Percentiles rank a stretch among this genome's conserved stretches.
phyloP scores from a whole-genome alignment of 441 rosid species.

The Bocquillonia castaneifolia region DNA sequence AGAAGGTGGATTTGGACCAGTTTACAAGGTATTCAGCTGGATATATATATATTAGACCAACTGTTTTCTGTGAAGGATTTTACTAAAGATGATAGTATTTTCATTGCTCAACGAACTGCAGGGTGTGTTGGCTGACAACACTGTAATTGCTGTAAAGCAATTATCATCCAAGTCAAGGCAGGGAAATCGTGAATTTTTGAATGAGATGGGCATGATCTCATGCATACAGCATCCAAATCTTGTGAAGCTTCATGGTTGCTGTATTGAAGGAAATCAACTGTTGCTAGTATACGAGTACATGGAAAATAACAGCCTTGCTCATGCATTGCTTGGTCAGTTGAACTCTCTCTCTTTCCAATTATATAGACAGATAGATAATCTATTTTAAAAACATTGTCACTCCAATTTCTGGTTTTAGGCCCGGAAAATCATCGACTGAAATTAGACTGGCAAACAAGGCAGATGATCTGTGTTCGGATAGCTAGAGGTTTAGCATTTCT shows the following conservation, averaged over 20 bases:
- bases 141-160: constrained; percentile 27
- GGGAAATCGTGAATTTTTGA: constrained; percentile 12
- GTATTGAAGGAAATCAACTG: constrained; percentile 42
- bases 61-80: background rate
- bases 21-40: constrained; percentile 7
- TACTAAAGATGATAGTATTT: background rate
- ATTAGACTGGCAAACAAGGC: constrained; percentile 52
- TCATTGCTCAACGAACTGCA: constrained; percentile 3
- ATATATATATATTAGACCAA: background rate
- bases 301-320: constrained; percentile 32
- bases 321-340: constrained; percentile 28
- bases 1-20: constrained; percentile 19
- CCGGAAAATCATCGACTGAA: constrained; percentile 28
- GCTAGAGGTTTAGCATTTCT: constrained; percentile 55
- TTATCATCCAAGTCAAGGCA: constrained; percentile 57
- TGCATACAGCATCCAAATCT: constrained; percentile 35
- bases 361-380: too few species aligned
- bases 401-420: background rate
- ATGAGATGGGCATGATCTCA: constrained; percentile 14
- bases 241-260: constrained; percentile 42
- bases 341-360: background rate
- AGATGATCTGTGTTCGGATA: constrained; percentile 43
- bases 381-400: background rate
- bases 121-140: constrained; percentile 1
- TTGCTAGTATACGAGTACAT: constrained; percentile 42